These are phyloP conservation scores for Diplocarpon mali DNA, from an alignment of 2,329 filamentous ascomycete genomes.

Conservation along the genomic window DNA sequence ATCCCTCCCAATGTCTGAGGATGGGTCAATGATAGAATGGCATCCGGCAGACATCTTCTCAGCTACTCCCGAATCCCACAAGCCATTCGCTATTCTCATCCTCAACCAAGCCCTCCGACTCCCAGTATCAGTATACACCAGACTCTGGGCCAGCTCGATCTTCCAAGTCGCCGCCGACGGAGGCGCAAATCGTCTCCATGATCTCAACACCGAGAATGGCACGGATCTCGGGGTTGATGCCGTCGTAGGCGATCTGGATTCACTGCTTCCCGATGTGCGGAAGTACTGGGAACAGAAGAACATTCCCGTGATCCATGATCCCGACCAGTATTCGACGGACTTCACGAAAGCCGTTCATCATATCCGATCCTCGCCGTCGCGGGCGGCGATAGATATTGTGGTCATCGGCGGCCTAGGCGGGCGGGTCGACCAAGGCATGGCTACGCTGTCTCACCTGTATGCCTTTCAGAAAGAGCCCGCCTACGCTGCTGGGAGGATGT, in stretches of 20 bases:
- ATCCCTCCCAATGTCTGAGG: too few relatives aligned
- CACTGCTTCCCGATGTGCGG: constrained; percentile 50
- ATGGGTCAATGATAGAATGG: constrained; percentile 21
- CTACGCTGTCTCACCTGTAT: constrained; percentile 77
- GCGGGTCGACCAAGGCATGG: constrained; percentile 84
- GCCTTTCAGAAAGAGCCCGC: constrained; percentile 42
- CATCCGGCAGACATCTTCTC: constrained; percentile 28
- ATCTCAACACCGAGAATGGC: constrained; percentile 27
- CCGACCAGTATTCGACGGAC: constrained; percentile 83
- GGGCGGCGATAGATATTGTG: constrained; percentile 49
- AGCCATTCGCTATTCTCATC: constrained; percentile 40
- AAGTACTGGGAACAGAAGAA: constrained; percentile 34
- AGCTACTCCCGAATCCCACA: constrained; percentile 12
- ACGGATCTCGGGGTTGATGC: constrained; percentile 51
- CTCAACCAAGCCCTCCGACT: constrained; percentile 49
- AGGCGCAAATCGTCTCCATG: constrained; percentile 67
- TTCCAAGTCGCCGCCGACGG: constrained; percentile 79
- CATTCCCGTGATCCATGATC: constrained; percentile 54
- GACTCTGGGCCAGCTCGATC: constrained; percentile 33
- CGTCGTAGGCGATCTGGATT: constrained; percentile 90
- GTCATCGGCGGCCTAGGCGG: constrained; percentile 79
- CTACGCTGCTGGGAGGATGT: constrained; percentile 49
- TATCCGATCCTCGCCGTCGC: constrained; percentile 31
- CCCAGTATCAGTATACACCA: constrained; percentile 27
- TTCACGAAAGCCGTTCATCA: constrained; percentile 71